Evolutionary conservation across 331 rosid genomes (phyloP).

Genomic region (Rhamnella rubrinervis): DNA sequence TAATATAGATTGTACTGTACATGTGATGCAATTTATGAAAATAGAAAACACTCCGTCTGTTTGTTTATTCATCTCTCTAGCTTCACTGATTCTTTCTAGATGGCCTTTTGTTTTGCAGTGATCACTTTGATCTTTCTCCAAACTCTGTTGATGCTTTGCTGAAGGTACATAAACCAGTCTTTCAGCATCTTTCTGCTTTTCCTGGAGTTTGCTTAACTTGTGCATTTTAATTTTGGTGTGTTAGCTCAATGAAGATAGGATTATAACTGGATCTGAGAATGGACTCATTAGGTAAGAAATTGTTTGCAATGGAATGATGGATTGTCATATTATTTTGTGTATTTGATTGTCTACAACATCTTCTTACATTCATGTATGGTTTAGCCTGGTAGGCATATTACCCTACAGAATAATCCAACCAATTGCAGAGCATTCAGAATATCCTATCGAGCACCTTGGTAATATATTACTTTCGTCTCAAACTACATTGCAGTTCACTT

Average conservation of each 20-base stretch:
- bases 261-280: slow-evolving; percentile 84
- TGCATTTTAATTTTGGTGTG: slow-evolving; percentile 5
- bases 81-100: slow-evolving; percentile 21
- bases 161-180: slow-evolving; percentile 51
- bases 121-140: slow-evolving; percentile 77
- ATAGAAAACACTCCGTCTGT: neutral
- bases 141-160: slow-evolving; percentile 74
- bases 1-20: slow-evolving; percentile 4
- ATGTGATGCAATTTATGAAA: neutral
- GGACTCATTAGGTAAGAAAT: slow-evolving; percentile 81
- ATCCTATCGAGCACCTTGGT: slow-evolving; percentile 91
- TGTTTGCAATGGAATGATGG: slow-evolving; percentile 2
- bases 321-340: slow-evolving; percentile 12
- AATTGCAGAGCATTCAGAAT: slow-evolving; percentile 87
- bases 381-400: slow-evolving; percentile 75
- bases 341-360: slow-evolving; percentile 4
- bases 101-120: slow-evolving; percentile 51
- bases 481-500: neutral
- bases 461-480: slow-evolving; percentile 20
- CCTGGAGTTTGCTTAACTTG: neutral
- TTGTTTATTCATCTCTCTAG: neutral
- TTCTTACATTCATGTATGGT: slow-evolving; percentile 10
- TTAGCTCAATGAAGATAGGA: slow-evolving; percentile 91
- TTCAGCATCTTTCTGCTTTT: slow-evolving; percentile 18
- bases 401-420: slow-evolving; percentile 89